Evolutionary conservation across 148 eudicot genomes (phyloP), one percentile per base, ranked within the genome.

Genomic region (Spergularia bocconei): DNA sequence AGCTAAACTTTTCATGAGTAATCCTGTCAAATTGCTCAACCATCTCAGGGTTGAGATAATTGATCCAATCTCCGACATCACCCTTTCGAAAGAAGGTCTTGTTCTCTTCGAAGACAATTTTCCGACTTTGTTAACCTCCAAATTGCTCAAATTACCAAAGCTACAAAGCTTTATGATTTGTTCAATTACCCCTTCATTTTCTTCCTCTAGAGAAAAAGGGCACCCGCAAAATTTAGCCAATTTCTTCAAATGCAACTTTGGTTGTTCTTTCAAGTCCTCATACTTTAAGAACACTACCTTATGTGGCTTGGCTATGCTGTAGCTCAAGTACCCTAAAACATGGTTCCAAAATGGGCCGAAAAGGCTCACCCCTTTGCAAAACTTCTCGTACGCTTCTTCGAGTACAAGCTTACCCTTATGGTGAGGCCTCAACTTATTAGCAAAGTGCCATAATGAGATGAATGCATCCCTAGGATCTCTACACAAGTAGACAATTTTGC

Each of bases 381-480:
- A 86, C 69, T 39, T 69, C 19, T 86, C 86, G 73, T 81, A 76
- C 0, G 76, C 83, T 12, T 78, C 84, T 67, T 79, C 81, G 19
- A 86, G 67, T 23, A 74, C 19, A 20, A 75, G 58, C 0, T 47
- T 53, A 0, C 55, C 77, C 3, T 33, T 3, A 1, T 74, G 3
- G 5, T 72, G 20, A 8, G 78, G 74, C 54, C 86, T 78, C 6
- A 80, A 25, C 62, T 79, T 77, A 69, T 84, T 81, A 4, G 80
- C 17, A 63, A 82, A 86, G 39, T 79, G 86, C 89, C 89, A 88
- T 16, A 85, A 47, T 11, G 91, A 86, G 29, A 86, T 73, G 55
- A 83, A 77, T 19, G 84, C 80, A 64, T 85, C 91, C 19, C 82
- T 88, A 1, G 91, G 88, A n/a, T 88, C 84, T 74, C 87, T 75